Base-by-base conservation (phyloP, 305 asterid genomes). In the Solanum hybrid region DNA sequence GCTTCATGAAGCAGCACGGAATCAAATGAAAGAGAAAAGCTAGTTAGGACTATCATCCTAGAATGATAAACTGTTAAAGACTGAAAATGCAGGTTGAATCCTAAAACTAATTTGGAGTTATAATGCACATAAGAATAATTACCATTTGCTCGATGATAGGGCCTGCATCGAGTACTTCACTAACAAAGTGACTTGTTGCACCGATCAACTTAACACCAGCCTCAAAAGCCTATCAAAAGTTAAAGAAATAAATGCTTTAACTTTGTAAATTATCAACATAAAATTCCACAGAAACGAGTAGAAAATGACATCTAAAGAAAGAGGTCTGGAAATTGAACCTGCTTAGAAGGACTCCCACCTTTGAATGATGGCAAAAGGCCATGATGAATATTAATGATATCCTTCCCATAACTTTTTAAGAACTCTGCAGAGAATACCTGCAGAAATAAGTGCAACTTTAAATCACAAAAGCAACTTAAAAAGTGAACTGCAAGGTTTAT, bases 71-170 rank as follows among this genome's bases (percentile, higher is more conserved):
- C 75, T 83, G 20, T 29, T 2, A 45, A 51, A 29, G 17, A 27
- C 26, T 17, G 39, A 85, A 57, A 61, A 57, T 31, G 77, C 32
- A 84, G 75, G 88, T 51, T 29, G 6, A 32, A 84, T 29, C 73
- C 11, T 83, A 27, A 45, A 45, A 84, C 22, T 84, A 84, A 83
- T 84, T 84, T 51, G 76, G 76, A 84, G 76, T 51, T 31, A 1
- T n/a, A 51, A 22, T 57, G 22, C 45, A 84, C 29, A 51, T 31
- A 51, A 31, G 76, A 84, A 85, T 26, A 86, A 88, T 91, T 94
- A 97, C 99, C 99, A 97, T 96, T 93, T 97, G 99, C 92, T 97
- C 99, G 90, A 97, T 97, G 90, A 96, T 97, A 45, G 99, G 98
- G 77, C 99, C 99, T 82, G 92, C 97, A 92, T 97, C 99, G 29